Evolutionary conservation across 352 stramenopile genomes (phyloP), one percentile per base, ranked within the genome.

Genomic region (Globisporangium parvum): DNA sequence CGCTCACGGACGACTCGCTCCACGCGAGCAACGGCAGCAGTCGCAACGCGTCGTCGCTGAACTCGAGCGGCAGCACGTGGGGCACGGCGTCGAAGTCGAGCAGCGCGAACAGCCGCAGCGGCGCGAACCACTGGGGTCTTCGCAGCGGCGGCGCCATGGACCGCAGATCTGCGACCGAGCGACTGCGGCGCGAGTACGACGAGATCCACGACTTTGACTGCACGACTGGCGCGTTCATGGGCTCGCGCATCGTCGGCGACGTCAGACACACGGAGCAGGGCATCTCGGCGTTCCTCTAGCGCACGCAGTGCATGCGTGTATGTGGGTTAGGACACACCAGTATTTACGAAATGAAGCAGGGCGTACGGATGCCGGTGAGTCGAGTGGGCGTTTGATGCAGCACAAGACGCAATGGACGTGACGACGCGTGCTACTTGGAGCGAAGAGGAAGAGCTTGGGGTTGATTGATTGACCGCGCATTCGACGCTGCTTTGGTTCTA

Each of bases 201-300:
- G 54, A 60, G 33, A 54, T 60, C 44, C 54, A 60, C 35, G 47
- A 53, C 23, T 60, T 41, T 44, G 54, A 54, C 35, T 40, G 39
- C n/a, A 53, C 42, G 2, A 51, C 44, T 14, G 41, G 26, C 35
- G 46, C 45, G 45, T 60, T 54, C 46, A 49, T 60, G 33, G 54
- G 54, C 33, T 60, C 54, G 46, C 54, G 54, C 45, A 60, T 60
- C 39, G 46, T 60, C 9, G 54, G 54, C 12, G 54, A 54, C 47
- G n/a, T 60, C 23, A 18, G 47, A 12, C 46, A 26, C 15, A 60
- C 46, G 28, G 23, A 60, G 15, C 33, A 54, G 12, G 46, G 46
- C 45, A 48, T 54, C 17, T 46, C 54, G 23, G 54, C 54, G 26
- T 60, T 60, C 21, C 37, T 60, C 9, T 60, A 60, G 35, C 15